Conservation (phyloP, 2,329 filamentous ascomycete species). For the Botrytis fragariae region DNA sequence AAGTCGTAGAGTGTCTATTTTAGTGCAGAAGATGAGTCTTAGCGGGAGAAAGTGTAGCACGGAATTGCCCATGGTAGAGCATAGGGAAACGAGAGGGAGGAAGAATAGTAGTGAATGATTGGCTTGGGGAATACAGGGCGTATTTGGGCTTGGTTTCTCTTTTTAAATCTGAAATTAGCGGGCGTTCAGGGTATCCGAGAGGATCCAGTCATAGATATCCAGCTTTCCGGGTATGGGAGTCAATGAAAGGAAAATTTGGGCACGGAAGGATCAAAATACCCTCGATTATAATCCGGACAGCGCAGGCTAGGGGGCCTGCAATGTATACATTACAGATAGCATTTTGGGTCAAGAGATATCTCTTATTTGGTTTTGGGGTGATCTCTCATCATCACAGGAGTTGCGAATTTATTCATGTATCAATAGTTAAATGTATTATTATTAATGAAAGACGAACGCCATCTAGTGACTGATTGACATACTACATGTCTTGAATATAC, state of each 20-base stretch:
- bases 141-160: background rate
- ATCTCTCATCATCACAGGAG: background rate
- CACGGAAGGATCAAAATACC: background rate
- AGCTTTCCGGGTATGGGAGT: background rate
- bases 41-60: conserved; percentile 19
- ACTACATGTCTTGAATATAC: background rate
- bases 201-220: background rate
- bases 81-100: conserved; percentile 22
- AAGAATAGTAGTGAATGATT: background rate
- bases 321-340: background rate
- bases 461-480: background rate
- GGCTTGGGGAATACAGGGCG: background rate
- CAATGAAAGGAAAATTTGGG: background rate
- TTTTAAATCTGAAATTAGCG: background rate
- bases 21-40: conserved; percentile 25
- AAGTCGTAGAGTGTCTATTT: conserved; percentile 23
- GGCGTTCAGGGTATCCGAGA: background rate
- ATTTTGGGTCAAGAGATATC: background rate
- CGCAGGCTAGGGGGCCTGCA: background rate
- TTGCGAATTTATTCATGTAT: background rate
- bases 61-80: conserved; percentile 25
- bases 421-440: background rate
- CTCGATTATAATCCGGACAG: background rate
- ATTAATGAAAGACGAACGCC: background rate
- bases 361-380: background rate